Percentiles rank a stretch among this genome's conserved stretches.
phyloP scores from a whole-genome alignment of 352 stramenopile species.

The Plasmopara halstedii region DNA sequence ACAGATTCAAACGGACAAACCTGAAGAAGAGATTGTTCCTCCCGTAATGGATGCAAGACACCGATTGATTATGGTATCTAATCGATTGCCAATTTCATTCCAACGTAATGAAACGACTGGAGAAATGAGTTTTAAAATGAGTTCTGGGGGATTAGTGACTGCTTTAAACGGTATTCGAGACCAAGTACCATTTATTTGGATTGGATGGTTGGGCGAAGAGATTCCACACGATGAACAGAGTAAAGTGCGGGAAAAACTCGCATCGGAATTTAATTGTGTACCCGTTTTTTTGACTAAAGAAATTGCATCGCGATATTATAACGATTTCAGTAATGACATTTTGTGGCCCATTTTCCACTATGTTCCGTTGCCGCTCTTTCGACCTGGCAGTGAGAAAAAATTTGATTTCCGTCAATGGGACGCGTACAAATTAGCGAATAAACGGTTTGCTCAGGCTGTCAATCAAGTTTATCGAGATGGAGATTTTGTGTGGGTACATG shows the following conservation, averaged over 20 bases:
- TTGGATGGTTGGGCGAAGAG: slow-evolving; percentile 86
- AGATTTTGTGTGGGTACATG: slow-evolving; percentile 85
- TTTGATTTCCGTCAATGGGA: slow-evolving; percentile 87
- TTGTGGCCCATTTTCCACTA: slow-evolving; percentile 91
- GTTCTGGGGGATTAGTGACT: slow-evolving; percentile 80
- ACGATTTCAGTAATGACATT: slow-evolving; percentile 89
- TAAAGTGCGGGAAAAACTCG: slow-evolving; percentile 75
- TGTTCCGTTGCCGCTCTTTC: slow-evolving; percentile 81
- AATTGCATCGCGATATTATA: slow-evolving; percentile 87
- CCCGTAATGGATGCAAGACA: slow-evolving; percentile 55
- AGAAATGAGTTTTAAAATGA: slow-evolving; percentile 85
- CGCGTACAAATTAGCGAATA: slow-evolving; percentile 82
- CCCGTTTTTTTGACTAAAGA: slow-evolving; percentile 87
- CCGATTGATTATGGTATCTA: slow-evolving; percentile 87
- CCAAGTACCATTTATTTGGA: slow-evolving; percentile 88
- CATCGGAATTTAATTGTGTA: slow-evolving; percentile 83
- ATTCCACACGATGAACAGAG: slow-evolving; percentile 77
- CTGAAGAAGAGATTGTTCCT: slow-evolving; percentile 62
- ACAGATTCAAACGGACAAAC: slow-evolving; percentile 75
- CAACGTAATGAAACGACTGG: slow-evolving; percentile 78
- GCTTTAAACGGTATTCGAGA: slow-evolving; percentile 84
- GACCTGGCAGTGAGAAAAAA: slow-evolving; percentile 85
- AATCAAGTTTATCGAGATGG: slow-evolving; percentile 71
- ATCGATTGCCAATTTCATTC: slow-evolving; percentile 86
- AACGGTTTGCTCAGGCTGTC: slow-evolving; percentile 72